phyloP scores from a whole-genome alignment of 2,329 filamentous ascomycete genomes.

The Monilinia aucupariae region DNA sequence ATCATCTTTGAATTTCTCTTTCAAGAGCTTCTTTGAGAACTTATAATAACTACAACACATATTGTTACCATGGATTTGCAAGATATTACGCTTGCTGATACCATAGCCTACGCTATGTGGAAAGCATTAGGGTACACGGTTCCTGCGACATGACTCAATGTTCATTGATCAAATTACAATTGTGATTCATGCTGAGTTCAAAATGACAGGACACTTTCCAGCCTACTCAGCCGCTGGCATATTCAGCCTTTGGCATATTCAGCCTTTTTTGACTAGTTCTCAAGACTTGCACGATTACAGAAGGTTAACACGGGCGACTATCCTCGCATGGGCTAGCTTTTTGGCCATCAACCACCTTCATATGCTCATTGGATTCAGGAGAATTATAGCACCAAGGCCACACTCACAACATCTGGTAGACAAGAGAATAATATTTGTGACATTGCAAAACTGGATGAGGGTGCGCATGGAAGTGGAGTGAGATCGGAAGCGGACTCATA shows the following conservation, averaged over 20 bases:
- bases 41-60: not conserved
- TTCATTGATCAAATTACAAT: no score
- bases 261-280: not conserved
- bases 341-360: not conserved
- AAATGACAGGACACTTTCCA: not conserved
- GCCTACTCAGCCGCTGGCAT: no score
- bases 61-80: not conserved
- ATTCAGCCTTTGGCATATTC: no score
- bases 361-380: not conserved
- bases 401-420: not conserved
- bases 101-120: no score
- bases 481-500: not conserved
- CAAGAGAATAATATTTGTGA: not conserved
- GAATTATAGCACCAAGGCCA: rapidly evolving
- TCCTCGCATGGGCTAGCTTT: not conserved
- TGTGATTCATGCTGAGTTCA: no score
- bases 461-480: not conserved
- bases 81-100: no score
- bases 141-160: no score
- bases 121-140: no score
- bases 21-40: rapidly evolving
- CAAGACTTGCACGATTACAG: not conserved
- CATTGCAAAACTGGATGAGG: not conserved
- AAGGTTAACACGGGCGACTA: not conserved
- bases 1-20: no score